Conservation (phyloP, 257 asterid species). For the Lycium ferocissimum region DNA sequence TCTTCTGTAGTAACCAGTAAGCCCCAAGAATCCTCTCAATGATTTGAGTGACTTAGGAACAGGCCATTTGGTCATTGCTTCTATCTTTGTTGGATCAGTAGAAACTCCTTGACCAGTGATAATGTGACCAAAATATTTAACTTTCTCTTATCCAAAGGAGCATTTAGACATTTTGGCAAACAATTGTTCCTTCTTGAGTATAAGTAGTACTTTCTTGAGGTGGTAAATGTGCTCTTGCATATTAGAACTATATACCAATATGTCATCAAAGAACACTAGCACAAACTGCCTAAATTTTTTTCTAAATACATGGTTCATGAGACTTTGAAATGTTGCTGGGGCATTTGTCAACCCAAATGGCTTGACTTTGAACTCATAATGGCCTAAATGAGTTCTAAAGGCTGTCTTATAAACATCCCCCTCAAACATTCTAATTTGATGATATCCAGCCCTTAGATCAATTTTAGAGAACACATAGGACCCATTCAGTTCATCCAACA, state of each 20-base stretch:
- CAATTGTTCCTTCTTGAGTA: background rate
- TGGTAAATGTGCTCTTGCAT: background rate
- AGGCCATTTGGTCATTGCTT: background rate
- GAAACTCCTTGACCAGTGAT: no score
- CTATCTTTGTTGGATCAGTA: background rate
- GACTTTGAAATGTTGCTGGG: background rate
- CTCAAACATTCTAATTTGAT: background rate
- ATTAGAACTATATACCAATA: background rate
- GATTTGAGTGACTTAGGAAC: background rate
- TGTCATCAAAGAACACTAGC: background rate
- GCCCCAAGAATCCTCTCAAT: no score
- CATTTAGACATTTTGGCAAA: background rate
- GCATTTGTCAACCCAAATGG: no score
- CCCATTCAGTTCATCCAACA: background rate
- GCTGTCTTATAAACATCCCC: background rate
- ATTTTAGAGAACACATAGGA: background rate
- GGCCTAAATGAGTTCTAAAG: no score
- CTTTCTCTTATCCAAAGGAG: no score
- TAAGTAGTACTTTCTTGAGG: background rate
- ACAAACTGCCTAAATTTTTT: background rate
- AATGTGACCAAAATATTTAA: no score
- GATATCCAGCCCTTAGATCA: background rate
- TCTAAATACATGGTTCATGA: background rate
- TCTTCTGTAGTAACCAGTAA: no score
- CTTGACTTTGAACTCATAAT: background rate